Evolutionary conservation across 768 basidiomycete species (phyloP).

Genomic region (Russula dissimulans): DNA sequence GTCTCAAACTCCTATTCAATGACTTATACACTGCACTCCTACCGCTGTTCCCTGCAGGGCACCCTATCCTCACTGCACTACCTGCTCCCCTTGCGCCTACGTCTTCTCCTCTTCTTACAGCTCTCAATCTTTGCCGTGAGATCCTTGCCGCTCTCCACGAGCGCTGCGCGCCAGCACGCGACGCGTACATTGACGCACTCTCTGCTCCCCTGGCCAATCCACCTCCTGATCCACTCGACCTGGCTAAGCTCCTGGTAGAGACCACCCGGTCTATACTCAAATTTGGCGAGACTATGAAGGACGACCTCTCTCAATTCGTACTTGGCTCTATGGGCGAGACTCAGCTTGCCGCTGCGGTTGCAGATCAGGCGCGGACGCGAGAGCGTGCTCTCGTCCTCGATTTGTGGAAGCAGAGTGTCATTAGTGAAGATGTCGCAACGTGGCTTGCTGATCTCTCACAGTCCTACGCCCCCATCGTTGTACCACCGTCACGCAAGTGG

Average conservation of each 20-base stretch:
- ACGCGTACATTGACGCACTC: slow-evolving; percentile 42
- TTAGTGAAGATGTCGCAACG: slow-evolving; percentile 23
- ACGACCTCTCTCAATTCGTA: slow-evolving; percentile 56
- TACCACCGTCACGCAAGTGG: slow-evolving; percentile 30
- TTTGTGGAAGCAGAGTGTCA: slow-evolving; percentile 35
- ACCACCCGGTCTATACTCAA: slow-evolving; percentile 40
- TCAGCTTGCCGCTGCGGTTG: slow-evolving; percentile 42
- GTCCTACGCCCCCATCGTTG: slow-evolving; percentile 11
- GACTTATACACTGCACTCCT: slow-evolving; percentile 44
- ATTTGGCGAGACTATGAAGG: slow-evolving; percentile 55
- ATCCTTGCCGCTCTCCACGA: slow-evolving; percentile 41
- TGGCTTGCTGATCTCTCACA: slow-evolving; percentile 22
- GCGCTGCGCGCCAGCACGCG: slow-evolving; percentile 62
- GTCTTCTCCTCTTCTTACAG: slow-evolving; percentile 53
- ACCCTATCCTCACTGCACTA: slow-evolving; percentile 42
- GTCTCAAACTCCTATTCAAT: slow-evolving; percentile 46
- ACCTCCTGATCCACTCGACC: slow-evolving; percentile 21
- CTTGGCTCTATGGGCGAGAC: slow-evolving; percentile 58
- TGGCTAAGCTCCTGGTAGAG: slow-evolving; percentile 42
- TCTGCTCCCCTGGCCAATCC: slow-evolving; percentile 29
- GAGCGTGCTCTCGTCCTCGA: slow-evolving; percentile 48
- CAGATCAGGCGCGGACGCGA: slow-evolving; percentile 41
- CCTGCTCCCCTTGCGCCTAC: slow-evolving; percentile 58
- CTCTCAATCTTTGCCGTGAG: slow-evolving; percentile 45
- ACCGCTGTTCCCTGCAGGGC: slow-evolving; percentile 49